These are phyloP conservation scores for Endoconidiophora polonica DNA, from an alignment of 2,329 filamentous ascomycete species.

Conservation along the genomic window DNA sequence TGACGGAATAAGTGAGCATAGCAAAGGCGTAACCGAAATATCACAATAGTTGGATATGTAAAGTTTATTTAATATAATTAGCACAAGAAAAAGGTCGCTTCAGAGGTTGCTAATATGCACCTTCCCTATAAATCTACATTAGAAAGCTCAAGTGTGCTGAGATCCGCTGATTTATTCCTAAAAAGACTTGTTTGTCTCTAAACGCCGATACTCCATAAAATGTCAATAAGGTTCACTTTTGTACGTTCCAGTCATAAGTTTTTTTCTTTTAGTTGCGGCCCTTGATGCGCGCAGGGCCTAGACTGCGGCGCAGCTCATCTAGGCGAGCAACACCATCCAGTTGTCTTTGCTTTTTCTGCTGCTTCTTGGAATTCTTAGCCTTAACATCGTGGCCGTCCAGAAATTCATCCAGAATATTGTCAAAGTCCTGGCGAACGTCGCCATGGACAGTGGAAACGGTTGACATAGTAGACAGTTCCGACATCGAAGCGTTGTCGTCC, in stretches of 20 bases:
- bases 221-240: too few relatives aligned
- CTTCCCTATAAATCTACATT: too few relatives aligned
- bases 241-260: background rate
- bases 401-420: slow-evolving; percentile 86
- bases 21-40: too few relatives aligned
- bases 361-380: slow-evolving; percentile 47
- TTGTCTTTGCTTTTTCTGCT: slow-evolving; percentile 65
- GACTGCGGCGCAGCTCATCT: slow-evolving; percentile 67
- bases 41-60: too few relatives aligned
- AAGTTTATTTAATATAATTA: too few relatives aligned
- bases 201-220: too few relatives aligned
- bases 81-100: too few relatives aligned
- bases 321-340: slow-evolving; percentile 74
- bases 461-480: slow-evolving; percentile 43
- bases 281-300: slow-evolving; percentile 58
- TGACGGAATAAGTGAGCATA: too few relatives aligned
- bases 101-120: too few relatives aligned
- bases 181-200: too few relatives aligned
- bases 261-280: slow-evolving; percentile 13
- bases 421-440: slow-evolving; percentile 61
- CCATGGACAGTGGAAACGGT: slow-evolving; percentile 51
- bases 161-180: too few relatives aligned
- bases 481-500: slow-evolving; percentile 30
- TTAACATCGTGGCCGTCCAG: slow-evolving; percentile 34
- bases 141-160: too few relatives aligned